Conservation (phyloP, 805 yeast species). For the Nakazawaea populi region DNA sequence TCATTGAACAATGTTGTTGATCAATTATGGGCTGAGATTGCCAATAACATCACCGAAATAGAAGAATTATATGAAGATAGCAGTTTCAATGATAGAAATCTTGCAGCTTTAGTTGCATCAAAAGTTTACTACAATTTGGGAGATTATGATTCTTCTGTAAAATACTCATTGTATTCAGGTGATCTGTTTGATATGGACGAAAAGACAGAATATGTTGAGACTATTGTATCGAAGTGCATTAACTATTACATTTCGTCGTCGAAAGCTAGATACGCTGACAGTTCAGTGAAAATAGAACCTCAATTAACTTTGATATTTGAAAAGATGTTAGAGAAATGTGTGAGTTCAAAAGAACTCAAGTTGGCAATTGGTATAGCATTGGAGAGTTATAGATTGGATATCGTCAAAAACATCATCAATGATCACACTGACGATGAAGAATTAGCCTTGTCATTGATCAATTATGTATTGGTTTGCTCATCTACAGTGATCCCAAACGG, state of each 20-base stretch:
- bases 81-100: slow-evolving; percentile 62
- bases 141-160: slow-evolving; percentile 86
- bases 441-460: slow-evolving; percentile 46
- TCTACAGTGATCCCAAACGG: slow-evolving; percentile 62
- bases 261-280: slow-evolving; percentile 34
- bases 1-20: slow-evolving; percentile 80
- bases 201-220: slow-evolving; percentile 82
- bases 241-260: slow-evolving; percentile 70
- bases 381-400: slow-evolving; percentile 82
- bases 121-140: slow-evolving; percentile 90
- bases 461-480: slow-evolving; percentile 71
- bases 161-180: slow-evolving; percentile 82
- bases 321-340: slow-evolving; percentile 79
- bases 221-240: slow-evolving; percentile 90
- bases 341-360: slow-evolving; percentile 60
- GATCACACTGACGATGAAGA: slow-evolving; percentile 42
- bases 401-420: slow-evolving; percentile 55
- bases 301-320: slow-evolving; percentile 71
- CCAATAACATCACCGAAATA: slow-evolving; percentile 80
- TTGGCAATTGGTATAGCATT: slow-evolving; percentile 87
- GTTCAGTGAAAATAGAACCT: slow-evolving; percentile 39
- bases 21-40: slow-evolving; percentile 95
- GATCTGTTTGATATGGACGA: slow-evolving; percentile 70
- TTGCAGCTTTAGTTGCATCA: slow-evolving; percentile 91
- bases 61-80: slow-evolving; percentile 90